Percentiles rank a stretch among this genome's conserved stretches.
Conservation (phyloP, 768 basidiomycete species). For the Clathrus columnatus region DNA sequence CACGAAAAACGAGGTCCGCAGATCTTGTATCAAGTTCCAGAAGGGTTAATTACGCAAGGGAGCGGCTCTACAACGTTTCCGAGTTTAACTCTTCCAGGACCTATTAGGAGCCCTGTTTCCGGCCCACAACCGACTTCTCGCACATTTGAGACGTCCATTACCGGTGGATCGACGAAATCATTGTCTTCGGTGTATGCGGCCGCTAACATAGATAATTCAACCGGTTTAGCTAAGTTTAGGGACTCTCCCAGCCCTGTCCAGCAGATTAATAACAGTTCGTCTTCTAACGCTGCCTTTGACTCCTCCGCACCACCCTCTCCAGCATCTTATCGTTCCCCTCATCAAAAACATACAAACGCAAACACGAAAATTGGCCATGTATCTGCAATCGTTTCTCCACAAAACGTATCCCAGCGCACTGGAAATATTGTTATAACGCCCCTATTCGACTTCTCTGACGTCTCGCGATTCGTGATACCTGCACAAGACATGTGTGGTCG, state of each 20-base stretch:
- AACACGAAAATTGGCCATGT: not conserved
- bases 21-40: conserved; percentile 90
- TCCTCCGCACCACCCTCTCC: conserved; percentile 7
- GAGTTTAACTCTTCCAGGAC: not conserved
- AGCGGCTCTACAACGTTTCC: conserved; percentile 20
- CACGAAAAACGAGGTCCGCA: conserved; percentile 80
- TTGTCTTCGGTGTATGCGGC: not conserved
- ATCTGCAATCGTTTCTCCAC: conserved; percentile 3
- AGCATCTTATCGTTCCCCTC: not conserved
- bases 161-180: not conserved
- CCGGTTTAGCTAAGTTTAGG: not conserved
- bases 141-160: not conserved
- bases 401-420: not conserved
- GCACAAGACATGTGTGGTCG: conserved; percentile 77
- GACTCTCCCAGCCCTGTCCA: conserved; percentile 3
- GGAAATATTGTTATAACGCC: conserved; percentile 18
- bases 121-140: not conserved
- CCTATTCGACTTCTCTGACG: conserved; percentile 84
- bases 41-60: conserved; percentile 62
- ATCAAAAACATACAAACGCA: not conserved
- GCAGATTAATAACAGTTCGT: not conserved
- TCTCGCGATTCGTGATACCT: conserved; percentile 93
- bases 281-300: conserved; percentile 5
- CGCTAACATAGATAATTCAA: not conserved
- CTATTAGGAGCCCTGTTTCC: not conserved